phyloP scores from a whole-genome alignment of 1,284 basidiomycete genomes.

The Sphagnurus paluster region DNA sequence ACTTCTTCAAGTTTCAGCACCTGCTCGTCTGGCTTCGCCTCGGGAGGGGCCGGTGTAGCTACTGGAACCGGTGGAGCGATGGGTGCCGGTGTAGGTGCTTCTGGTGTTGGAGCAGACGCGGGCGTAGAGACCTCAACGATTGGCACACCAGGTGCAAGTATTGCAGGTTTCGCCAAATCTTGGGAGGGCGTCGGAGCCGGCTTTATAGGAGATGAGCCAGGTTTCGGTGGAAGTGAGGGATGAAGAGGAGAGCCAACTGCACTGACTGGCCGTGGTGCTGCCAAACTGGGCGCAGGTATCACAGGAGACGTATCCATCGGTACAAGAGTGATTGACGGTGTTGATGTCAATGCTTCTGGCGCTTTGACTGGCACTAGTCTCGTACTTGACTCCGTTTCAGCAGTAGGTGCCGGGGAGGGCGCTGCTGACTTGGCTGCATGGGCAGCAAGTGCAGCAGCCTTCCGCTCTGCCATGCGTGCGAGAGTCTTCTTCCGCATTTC shows the following conservation, averaged over 20 bases:
- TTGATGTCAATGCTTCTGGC: conserved; percentile 22
- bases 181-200: conserved; percentile 20
- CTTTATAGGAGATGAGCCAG: conserved; percentile 31
- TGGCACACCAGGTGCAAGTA: conserved; percentile 19
- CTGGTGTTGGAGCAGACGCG: conserved; percentile 26
- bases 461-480: conserved; percentile 46
- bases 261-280: conserved; percentile 27
- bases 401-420: conserved; percentile 11
- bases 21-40: conserved; percentile 46
- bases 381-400: conserved; percentile 15
- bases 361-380: conserved; percentile 12
- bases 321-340: conserved; percentile 25
- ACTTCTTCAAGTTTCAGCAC: conserved; percentile 66
- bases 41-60: conserved; percentile 21
- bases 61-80: conserved; percentile 27
- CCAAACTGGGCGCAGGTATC: too few species aligned
- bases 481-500: conserved; percentile 59
- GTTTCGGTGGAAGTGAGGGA: conserved; percentile 62
- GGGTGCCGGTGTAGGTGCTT: conserved; percentile 31
- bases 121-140: conserved; percentile 2
- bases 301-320: too few species aligned
- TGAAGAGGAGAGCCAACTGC: conserved; percentile 48
- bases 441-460: conserved; percentile 34
- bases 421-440: conserved; percentile 10
- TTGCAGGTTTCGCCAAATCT: conserved; percentile 8